Evolutionary conservation across 2,329 filamentous ascomycete species (phyloP).

Genomic region (Laburnicola sp.): DNA sequence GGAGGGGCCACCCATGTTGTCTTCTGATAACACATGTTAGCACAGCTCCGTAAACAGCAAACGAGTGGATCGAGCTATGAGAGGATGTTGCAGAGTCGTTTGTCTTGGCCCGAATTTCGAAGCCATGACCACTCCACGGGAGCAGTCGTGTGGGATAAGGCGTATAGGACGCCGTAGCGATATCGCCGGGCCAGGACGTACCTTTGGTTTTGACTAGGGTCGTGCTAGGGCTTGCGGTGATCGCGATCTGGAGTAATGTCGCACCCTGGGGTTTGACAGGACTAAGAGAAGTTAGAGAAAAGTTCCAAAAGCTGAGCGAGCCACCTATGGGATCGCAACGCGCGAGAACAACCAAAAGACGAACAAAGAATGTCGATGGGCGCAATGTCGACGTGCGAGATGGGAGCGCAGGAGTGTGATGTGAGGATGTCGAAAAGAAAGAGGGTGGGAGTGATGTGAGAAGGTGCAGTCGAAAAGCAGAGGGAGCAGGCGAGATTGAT

Average conservation of each 20-base stretch:
- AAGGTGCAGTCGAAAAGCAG: slow-evolving; percentile 8
- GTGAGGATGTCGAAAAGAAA: slow-evolving; percentile 1
- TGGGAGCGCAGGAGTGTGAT: slow-evolving; percentile 9
- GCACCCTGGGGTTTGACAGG: not conserved
- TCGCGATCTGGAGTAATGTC: not conserved
- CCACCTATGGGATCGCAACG: slow-evolving; percentile 6
- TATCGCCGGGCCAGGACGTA: slow-evolving; percentile 6
- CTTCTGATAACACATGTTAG: slow-evolving; percentile 14
- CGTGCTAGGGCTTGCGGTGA: slow-evolving; percentile 1
- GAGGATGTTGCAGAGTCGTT: not conserved
- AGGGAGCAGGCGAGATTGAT: slow-evolving; percentile 4
- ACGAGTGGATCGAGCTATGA: slow-evolving; percentile 1
- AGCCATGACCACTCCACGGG: not conserved
- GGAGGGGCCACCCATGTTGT: slow-evolving; percentile 43
- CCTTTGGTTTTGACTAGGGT: slow-evolving; percentile 1
- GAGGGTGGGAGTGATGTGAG: slow-evolving; percentile 3
- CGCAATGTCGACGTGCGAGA: no score
- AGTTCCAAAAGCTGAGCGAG: slow-evolving; percentile 1
- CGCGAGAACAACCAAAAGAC: slow-evolving; percentile 4
- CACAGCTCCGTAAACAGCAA: slow-evolving; percentile 21
- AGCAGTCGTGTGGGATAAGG: not conserved
- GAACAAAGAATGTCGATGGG: not conserved
- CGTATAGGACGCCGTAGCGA: not conserved
- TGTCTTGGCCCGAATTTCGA: not conserved
- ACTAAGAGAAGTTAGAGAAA: slow-evolving; percentile 9